These are phyloP conservation scores for Chlorociboria aeruginascens DNA, from an alignment of 495 filamentous ascomycete species.

Conservation along the genomic window DNA sequence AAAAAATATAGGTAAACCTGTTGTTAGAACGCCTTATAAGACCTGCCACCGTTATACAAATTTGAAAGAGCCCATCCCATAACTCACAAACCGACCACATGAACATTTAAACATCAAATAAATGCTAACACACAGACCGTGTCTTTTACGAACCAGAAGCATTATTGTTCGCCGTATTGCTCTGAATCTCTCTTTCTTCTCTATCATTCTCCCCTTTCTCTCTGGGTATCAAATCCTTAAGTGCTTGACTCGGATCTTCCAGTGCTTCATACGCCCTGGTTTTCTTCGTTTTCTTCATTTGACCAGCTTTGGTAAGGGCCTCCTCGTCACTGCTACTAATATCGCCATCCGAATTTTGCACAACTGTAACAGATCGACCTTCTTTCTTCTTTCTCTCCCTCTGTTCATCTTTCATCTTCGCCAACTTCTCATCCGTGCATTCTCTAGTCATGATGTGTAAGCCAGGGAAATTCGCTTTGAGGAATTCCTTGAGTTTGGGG, in stretches of 20 bases:
- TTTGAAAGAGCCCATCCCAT: too few species aligned
- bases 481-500: constrained; percentile 53
- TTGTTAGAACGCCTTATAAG: too few species aligned
- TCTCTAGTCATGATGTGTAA: constrained; percentile 58
- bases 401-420: constrained; percentile 35
- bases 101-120: too few species aligned
- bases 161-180: constrained; percentile 2
- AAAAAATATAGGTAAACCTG: too few species aligned
- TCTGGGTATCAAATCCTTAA: constrained; percentile 11
- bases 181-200: constrained; percentile 15
- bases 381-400: constrained; percentile 43
- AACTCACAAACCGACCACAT: too few species aligned
- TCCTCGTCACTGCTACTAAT: constrained; percentile 70
- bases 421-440: constrained; percentile 20
- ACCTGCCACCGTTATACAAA: too few species aligned
- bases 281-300: constrained; percentile 25
- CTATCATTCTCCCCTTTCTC: constrained; percentile 8
- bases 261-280: constrained; percentile 31
- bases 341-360: constrained; percentile 43
- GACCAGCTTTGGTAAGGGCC: constrained; percentile 35
- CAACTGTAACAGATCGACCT: constrained; percentile 48
- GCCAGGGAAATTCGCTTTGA: constrained; percentile 60
- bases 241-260: constrained; percentile 10
- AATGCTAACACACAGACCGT: too few species aligned
- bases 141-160: background rate